These are phyloP conservation scores for Collybiopsis confluens DNA, from an alignment of 768 basidiomycete genomes.

Conservation along the genomic window DNA sequence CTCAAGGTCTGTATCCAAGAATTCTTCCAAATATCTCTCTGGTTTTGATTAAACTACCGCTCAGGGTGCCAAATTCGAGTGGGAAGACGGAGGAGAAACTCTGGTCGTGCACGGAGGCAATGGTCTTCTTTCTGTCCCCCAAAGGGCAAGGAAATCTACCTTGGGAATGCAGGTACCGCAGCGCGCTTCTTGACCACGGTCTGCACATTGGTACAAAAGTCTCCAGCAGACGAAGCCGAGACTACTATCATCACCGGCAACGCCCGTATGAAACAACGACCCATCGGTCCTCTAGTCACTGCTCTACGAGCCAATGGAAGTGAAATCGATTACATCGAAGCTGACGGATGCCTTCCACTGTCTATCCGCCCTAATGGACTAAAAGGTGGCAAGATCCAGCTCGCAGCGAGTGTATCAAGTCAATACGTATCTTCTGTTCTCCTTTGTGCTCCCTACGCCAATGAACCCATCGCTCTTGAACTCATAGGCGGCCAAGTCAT, in stretches of 20 bases:
- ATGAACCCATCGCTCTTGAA: constrained; percentile 78
- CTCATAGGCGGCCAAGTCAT: constrained; percentile 94
- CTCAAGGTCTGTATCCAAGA: constrained; percentile 61
- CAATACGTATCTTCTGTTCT: constrained; percentile 98
- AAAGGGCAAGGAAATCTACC: constrained; percentile 84
- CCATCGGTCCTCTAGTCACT: constrained; percentile 91
- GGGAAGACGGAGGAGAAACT: constrained; percentile 97
- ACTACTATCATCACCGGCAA: constrained; percentile 92
- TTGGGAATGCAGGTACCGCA: constrained; percentile 96
- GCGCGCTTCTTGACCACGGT: constrained; percentile 97
- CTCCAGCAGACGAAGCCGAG: constrained; percentile 31
- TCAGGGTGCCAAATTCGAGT: constrained; percentile 89
- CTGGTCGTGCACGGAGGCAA: constrained; percentile 86
- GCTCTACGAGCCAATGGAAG: constrained; percentile 82
- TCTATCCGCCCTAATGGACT: constrained; percentile 82
- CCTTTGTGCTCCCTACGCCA: constrained; percentile 92
- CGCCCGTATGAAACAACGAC: constrained; percentile 97
- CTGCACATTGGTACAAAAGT: constrained; percentile 74
- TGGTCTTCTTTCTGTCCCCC: constrained; percentile 76
- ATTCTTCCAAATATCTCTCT: constrained; percentile 5
- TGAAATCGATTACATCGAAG: constrained; percentile 72
- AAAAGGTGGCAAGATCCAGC: constrained; percentile 73
- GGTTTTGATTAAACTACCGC: constrained; percentile 1
- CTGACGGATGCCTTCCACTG: constrained; percentile 82
- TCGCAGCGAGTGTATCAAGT: constrained; percentile 92